Base-by-base conservation (phyloP, 805 yeast genomes). In the Pichia thaimueangensis region DNA sequence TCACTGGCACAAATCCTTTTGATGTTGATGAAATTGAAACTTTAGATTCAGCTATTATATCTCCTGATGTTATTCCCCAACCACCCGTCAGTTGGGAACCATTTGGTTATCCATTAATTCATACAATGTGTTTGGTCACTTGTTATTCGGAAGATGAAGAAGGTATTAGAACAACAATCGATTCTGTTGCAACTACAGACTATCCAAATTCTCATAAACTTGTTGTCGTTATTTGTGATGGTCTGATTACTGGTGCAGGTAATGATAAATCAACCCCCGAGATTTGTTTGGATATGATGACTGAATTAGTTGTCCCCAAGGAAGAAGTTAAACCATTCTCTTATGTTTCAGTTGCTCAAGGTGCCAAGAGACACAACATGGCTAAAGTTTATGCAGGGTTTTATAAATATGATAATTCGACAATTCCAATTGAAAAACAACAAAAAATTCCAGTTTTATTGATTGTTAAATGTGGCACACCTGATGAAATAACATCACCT, bases 311-410 rank as follows among this genome's bases (percentile, higher is more conserved):
- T 7, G 69, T 73, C 28, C 84, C 86, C 0, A 73, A 71, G 9
- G 94, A 86, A 16, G 80, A 86, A 13, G 96, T 87, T 6, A 64
- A 76, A 57, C 76, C 97, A 0, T 72, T 79, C 56, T 88, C 97
- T 0, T 91, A 93, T 60, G 95, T 93, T 29, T 95, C 97, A 7
- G 97, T 93, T 31, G 95, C 96, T 3, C 84, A 84, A 53, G 98
- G 98, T 53, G 55, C 85, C 4, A 93, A 87, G 66, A 82, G 98
- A 60, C 98, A 93, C 59, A 93, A 93, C 60, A 88, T 89, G 96
- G 97, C 98, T 23, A 91, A 89, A 63, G 88, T 91, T 3, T 91
- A 87, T 57, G 81, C 96, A 11, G 98, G 98, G 0, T 93, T 86
- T 60, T 93, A 93, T 67, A 81, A 81, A 52, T 93, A 89, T 58